These are phyloP conservation scores for Dalechampia spathulata DNA, from an alignment of 441 rosid species.

Conservation along the genomic window DNA sequence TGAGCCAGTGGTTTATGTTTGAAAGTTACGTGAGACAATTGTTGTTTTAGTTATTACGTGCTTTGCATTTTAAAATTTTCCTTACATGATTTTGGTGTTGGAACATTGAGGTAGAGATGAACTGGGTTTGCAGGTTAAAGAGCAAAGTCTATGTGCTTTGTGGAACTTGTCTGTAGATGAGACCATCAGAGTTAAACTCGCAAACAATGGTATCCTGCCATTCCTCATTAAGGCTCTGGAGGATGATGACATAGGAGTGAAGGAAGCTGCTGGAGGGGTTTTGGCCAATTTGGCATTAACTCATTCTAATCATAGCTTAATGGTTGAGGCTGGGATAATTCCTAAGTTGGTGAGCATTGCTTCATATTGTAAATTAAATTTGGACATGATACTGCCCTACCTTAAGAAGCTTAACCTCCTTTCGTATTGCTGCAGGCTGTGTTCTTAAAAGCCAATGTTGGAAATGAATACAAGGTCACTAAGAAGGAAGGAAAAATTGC, in stretches of 20 bases:
- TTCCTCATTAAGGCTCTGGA: slow-evolving; percentile 54
- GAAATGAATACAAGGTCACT: slow-evolving; percentile 41
- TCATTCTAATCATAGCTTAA: slow-evolving; percentile 38
- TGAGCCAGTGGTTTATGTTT: too few species aligned
- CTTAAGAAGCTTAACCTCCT: too few species aligned
- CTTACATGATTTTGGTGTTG: slow-evolving; percentile 8
- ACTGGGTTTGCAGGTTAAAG: slow-evolving; percentile 49
- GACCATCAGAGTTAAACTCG: slow-evolving; percentile 53
- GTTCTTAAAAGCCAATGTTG: slow-evolving; percentile 37
- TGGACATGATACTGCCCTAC: too few species aligned
- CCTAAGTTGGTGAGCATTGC: slow-evolving; percentile 60
- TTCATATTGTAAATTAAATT: not conserved
- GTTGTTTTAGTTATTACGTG: too few species aligned
- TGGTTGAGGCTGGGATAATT: slow-evolving; percentile 77
- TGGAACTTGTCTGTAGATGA: slow-evolving; percentile 86
- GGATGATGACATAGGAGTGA: slow-evolving; percentile 53
- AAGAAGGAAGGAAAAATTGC: slow-evolving; percentile 65
- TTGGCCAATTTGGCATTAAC: slow-evolving; percentile 65
- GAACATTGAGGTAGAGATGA: slow-evolving; percentile 20
- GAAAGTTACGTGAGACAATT: too few species aligned
- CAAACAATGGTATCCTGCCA: slow-evolving; percentile 40
- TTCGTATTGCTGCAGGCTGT: slow-evolving; percentile 61
- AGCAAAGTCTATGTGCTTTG: slow-evolving; percentile 58
- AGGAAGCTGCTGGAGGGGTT: slow-evolving; percentile 86
- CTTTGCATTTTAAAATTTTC: slow-evolving; percentile 21